Evolutionary conservation across 2,329 filamentous ascomycete genomes (phyloP), one percentile per base, ranked within the genome.

Genomic region (Pyrenochaeta sp.): DNA sequence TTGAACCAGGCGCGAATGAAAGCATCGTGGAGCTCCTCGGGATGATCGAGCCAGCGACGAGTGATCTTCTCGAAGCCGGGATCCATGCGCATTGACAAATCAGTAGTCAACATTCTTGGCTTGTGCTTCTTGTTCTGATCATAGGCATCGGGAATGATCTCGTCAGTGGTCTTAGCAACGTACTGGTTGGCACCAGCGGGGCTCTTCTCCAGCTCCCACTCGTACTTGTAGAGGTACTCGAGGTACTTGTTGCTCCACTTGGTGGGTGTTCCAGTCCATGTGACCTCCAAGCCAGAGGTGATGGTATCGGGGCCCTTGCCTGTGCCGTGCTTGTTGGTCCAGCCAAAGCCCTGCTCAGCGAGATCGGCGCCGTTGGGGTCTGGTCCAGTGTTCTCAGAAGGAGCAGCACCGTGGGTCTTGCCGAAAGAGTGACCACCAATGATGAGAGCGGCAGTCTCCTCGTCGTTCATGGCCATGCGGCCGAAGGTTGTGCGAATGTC

Each of bases 381-480:
- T 15, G 80, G 76, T 49, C 87, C 88, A 44, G 91, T 82, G 65
- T 91, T 83, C 58, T 84, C 82, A 15, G 82, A 77, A 14, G 85
- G 79, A 51, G 78, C 89, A 29, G 90, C 90, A 65, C 90, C 90
- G 76, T 93, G 90, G 0, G 89, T 91, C 84, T 93, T 93, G 67
- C 90, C 90, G 65, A 93, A 91, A 21, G 86, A 83, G 81, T 93
- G 90, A 33, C 90, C 90, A 69, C 90, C 90, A 33, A 87, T 87
- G 71, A 93, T 92, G 40, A 93, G 79, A 12, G 90, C 90, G 48
- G 90, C 90, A 0, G 90, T 93, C 81, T 93, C 90, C 77, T 90
- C 87, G 71, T 92, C 89, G 71, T 90, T 86, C 90, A 93, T 92
- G 57, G 87, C 90, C 90, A 93, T 92, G 73, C 89, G 89, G 59